phyloP scores from a whole-genome alignment of 257 asterid genomes.

The Eucommia ulmoides region DNA sequence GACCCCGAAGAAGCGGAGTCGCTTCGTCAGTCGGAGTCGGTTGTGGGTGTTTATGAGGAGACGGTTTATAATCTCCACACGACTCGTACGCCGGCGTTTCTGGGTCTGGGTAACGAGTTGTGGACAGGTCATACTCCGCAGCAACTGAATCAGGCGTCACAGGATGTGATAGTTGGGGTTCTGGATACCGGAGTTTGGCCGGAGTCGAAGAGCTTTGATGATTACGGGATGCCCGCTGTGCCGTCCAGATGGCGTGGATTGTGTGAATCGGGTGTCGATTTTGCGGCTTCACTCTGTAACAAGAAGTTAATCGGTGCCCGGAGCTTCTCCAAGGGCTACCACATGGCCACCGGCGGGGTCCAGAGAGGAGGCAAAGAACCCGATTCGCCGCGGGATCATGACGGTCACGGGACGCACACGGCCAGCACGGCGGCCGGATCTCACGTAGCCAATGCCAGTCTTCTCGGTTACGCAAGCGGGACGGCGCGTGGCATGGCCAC shows the following conservation, averaged over 20 bases:
- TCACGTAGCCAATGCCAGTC: constrained; percentile 26
- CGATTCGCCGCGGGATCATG: constrained; percentile 29
- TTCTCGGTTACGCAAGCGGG: constrained; percentile 35
- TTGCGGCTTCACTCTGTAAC: constrained; percentile 29
- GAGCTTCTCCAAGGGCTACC: constrained; percentile 26
- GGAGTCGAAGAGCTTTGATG: constrained; percentile 31
- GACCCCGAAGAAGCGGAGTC: constrained; percentile 22
- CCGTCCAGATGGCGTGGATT: constrained; percentile 32
- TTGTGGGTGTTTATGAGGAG: constrained; percentile 36
- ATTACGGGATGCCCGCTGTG: constrained; percentile 17
- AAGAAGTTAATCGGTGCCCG: constrained; percentile 31
- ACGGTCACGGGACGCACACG: constrained; percentile 45
- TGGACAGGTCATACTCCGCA: constrained; percentile 20
- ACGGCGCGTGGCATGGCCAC: constrained; percentile 40
- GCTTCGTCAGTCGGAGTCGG: constrained; percentile 25
- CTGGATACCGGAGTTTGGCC: constrained; percentile 54
- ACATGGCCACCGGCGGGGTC: constrained; percentile 11
- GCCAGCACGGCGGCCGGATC: constrained; percentile 37
- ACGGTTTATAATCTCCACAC: constrained; percentile 28
- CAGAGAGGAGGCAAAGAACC: constrained; percentile 8
- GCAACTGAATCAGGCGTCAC: constrained; percentile 19
- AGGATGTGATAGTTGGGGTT: constrained; percentile 33
- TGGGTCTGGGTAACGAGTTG: constrained; percentile 18
- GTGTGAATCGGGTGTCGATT: constrained; percentile 26
- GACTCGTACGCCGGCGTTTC: constrained; percentile 31